Base-by-base conservation (phyloP, 1,139 yeast genomes). In the Hansenula anomala region DNA sequence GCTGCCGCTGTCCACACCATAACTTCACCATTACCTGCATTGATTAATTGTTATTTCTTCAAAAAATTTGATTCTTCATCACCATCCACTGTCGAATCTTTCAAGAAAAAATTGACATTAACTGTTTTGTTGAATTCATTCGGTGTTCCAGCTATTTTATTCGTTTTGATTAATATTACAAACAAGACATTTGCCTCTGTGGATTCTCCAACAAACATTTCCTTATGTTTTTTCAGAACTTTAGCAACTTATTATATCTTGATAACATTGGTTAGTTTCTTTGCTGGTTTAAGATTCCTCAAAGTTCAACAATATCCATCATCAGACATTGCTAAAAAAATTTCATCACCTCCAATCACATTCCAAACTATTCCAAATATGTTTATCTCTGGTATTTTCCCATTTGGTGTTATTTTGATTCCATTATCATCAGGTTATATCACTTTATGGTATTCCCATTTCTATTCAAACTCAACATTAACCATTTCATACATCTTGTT, bases 391-490 rank as follows among this genome's bases (percentile, higher is more conserved):
- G 57, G 55, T 10, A 38, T 53, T 7, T 48, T 52, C 45, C 57
- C 57, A 36, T 49, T 51, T 30, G 51, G 54, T 33, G 46, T 46
- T n/a, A 39, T 49, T 25, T 32, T 52, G 23, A 48, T 53, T 2
- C 55, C 56, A 36, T 29, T 53, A 28, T 53, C 57, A 8, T 44
- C 54, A 1, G 22, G 49, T 3, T 53, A 52, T 28, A 36, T 53
- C 28, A 41, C 55, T 1, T 18, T 53, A 19, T 53, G 57, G 57
- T 53, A 49, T 40, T 46, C 51, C 36, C 54, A 48, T 41, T 48
- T 44, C 41, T 52, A 41, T 29, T 44, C 48, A 12, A 44, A 39
- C 13, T 29, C 46, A 2, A 35, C 45, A 1, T 34, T 52, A 14
- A 35, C 46, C 1, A 12, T 44, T 13, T 42, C 48, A 15, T 38